A percentile compares a stretch with the other conserved stretches of the same genome.
These are phyloP conservation scores for Penicillium sp. DNA, from an alignment of 2,329 filamentous ascomycete genomes.

Conservation along the genomic window DNA sequence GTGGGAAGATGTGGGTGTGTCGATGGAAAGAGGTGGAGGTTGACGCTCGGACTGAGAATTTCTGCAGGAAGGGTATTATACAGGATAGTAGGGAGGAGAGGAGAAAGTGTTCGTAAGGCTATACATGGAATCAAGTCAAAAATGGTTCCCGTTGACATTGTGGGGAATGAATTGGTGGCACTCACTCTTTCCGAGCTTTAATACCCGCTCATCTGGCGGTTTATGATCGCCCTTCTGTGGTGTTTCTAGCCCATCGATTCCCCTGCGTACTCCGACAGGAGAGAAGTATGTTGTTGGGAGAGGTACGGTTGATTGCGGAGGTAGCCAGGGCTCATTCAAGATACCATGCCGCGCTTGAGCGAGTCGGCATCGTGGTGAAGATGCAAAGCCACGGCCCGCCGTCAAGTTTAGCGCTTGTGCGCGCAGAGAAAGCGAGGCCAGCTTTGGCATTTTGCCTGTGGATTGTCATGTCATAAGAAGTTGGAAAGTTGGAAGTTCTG, in stretches of 20 bases:
- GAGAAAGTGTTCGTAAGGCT: conserved; percentile 64
- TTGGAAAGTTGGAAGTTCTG: conserved; percentile 8
- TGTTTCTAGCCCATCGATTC: conserved; percentile 24
- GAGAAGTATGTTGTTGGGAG: conserved; percentile 27
- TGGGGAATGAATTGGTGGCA: neutral
- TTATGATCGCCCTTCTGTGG: conserved; percentile 41
- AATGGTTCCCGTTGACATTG: neutral
- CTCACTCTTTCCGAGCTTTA: conserved; percentile 64
- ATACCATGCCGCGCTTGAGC: conserved; percentile 41
- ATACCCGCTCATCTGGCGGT: conserved; percentile 58
- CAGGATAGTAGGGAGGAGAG: conserved; percentile 62
- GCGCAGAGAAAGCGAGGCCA: conserved; percentile 15
- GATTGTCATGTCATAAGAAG: conserved; percentile 18
- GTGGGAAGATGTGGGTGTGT: conserved; percentile 70
- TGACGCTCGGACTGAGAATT: conserved; percentile 63
- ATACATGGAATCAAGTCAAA: neutral
- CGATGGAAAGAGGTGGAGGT: conserved; percentile 65
- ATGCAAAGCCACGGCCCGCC: conserved; percentile 26
- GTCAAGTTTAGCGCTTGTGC: conserved; percentile 6
- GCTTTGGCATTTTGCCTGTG: conserved; percentile 31
- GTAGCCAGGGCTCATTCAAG: conserved; percentile 37
- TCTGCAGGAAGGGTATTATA: conserved; percentile 62
- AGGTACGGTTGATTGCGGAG: conserved; percentile 17
- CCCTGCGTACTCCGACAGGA: conserved; percentile 20
- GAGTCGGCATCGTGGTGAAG: conserved; percentile 30